Percentiles rank a stretch among this genome's conserved stretches.
phyloP scores from a whole-genome alignment of 176 grass and related monocot genomes.

The Themeda triandra region DNA sequence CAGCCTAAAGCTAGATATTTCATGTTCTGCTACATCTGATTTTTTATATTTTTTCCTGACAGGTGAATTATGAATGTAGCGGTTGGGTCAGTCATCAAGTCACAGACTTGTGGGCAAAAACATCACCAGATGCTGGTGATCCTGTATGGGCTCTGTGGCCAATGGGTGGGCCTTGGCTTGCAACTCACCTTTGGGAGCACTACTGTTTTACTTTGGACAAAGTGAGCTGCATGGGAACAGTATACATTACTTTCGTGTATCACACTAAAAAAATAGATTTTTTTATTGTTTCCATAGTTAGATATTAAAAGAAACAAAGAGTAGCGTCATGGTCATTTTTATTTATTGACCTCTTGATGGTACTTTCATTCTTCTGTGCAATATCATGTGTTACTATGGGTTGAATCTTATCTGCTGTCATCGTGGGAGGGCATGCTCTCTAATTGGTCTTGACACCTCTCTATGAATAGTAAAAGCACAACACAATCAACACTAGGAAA shows the following conservation, averaged over 20 bases:
- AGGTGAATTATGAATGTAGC: constrained; percentile 79
- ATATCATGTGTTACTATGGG: background rate
- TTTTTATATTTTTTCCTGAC: constrained; percentile 16
- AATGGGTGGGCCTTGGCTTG: constrained; percentile 94
- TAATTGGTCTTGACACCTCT: background rate
- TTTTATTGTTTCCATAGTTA: background rate
- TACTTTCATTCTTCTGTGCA: background rate
- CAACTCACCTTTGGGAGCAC: constrained; percentile 93
- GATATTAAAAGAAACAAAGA: background rate
- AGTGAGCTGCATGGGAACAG: constrained; percentile 36
- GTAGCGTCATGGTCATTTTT: background rate
- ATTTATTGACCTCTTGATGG: background rate
- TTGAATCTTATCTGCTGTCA: background rate
- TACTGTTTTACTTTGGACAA: constrained; percentile 89
- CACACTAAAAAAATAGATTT: constrained; percentile 6
- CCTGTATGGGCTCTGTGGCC: constrained; percentile 87
- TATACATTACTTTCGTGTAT: constrained; percentile 17
- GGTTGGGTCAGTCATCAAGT: constrained; percentile 97
- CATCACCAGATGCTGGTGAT: constrained; percentile 72
- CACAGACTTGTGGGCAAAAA: constrained; percentile 93
- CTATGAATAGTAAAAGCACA: background rate
- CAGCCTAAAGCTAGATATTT: background rate
- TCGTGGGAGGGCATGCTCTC: background rate
- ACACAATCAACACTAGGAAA: background rate
- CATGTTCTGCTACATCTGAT: background rate